These are phyloP conservation scores for Dothistroma pini DNA, from an alignment of 2,329 filamentous ascomycete genomes.

Conservation along the genomic window DNA sequence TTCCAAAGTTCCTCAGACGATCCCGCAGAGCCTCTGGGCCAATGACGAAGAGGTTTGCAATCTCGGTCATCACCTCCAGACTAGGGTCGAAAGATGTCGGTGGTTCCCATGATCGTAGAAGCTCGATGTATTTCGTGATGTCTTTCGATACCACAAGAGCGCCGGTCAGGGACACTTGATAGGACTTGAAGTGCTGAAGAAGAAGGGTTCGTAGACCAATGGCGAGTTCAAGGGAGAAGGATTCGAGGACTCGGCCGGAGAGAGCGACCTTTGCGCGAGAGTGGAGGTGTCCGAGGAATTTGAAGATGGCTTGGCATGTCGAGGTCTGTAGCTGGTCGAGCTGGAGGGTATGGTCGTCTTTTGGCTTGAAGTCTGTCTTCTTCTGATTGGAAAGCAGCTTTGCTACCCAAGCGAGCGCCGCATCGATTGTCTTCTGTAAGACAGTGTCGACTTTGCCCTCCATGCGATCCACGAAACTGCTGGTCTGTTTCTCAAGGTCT, in stretches of 20 bases:
- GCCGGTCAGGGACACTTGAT: slow-evolving; percentile 86
- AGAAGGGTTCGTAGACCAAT: slow-evolving; percentile 72
- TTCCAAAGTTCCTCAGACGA: slow-evolving; percentile 44
- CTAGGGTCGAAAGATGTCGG: slow-evolving; percentile 53
- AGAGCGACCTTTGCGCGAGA: slow-evolving; percentile 64
- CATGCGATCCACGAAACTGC: slow-evolving; percentile 67
- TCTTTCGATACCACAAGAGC: slow-evolving; percentile 96
- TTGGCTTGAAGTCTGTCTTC: slow-evolving; percentile 87
- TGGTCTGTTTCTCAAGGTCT: slow-evolving; percentile 82
- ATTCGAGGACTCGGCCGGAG: slow-evolving; percentile 76
- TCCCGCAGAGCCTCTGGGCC: slow-evolving; percentile 57
- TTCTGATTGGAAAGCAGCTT: slow-evolving; percentile 73
- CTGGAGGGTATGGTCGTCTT: slow-evolving; percentile 71
- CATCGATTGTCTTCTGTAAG: slow-evolving; percentile 66
- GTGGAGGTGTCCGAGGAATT: slow-evolving; percentile 68
- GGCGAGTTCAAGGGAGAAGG: slow-evolving; percentile 80
- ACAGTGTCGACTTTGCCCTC: slow-evolving; percentile 78
- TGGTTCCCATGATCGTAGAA: slow-evolving; percentile 74
- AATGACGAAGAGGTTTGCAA: slow-evolving; percentile 94
- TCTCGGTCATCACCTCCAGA: slow-evolving; percentile 85
- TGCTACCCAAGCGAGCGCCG: slow-evolving; percentile 70
- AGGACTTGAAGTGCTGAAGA: slow-evolving; percentile 91
- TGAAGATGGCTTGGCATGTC: slow-evolving; percentile 76
- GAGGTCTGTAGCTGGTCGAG: slow-evolving; percentile 69
- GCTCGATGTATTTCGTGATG: slow-evolving; percentile 85